Evolutionary conservation across 2,329 filamentous ascomycete species (phyloP).

Genomic region (Lachnellula occidentalis): DNA sequence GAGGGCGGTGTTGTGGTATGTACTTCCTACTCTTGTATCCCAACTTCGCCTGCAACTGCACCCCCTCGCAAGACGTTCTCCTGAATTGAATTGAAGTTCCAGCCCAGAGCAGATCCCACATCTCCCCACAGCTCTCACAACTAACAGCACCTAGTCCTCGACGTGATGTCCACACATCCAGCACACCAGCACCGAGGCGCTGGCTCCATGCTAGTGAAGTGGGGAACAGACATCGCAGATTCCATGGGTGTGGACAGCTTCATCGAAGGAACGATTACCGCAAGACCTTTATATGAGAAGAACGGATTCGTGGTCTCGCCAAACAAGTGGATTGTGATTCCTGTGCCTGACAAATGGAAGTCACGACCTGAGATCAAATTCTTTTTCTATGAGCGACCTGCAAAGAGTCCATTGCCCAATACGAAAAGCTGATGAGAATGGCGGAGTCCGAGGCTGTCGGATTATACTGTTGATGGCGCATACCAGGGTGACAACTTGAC

Average conservation of each 20-base stretch:
- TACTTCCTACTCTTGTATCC: not conserved
- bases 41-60: not conserved
- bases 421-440: not conserved
- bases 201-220: slow-evolving; percentile 34
- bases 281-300: slow-evolving; percentile 16
- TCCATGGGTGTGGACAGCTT: slow-evolving; percentile 3
- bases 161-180: slow-evolving; percentile 33
- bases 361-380: slow-evolving; percentile 9
- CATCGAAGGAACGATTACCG: slow-evolving; percentile 10
- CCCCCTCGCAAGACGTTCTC: too few species aligned
- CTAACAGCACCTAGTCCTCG: slow-evolving; percentile 26
- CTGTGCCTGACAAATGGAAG: slow-evolving; percentile 17
- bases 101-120: too few species aligned
- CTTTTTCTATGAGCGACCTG: slow-evolving; percentile 12
- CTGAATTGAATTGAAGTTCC: too few species aligned
- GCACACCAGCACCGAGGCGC: slow-evolving; percentile 33
- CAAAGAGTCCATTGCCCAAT: not conserved
- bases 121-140: not conserved
- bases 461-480: too few species aligned
- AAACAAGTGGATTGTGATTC: slow-evolving; percentile 6
- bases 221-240: slow-evolving; percentile 33
- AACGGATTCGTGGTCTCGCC: slow-evolving; percentile 13
- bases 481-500: too few species aligned
- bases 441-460: too few species aligned
- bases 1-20: slow-evolving; percentile 15